Evolutionary conservation across 768 basidiomycete species (phyloP).

Genomic region (Suillus variegatus): DNA sequence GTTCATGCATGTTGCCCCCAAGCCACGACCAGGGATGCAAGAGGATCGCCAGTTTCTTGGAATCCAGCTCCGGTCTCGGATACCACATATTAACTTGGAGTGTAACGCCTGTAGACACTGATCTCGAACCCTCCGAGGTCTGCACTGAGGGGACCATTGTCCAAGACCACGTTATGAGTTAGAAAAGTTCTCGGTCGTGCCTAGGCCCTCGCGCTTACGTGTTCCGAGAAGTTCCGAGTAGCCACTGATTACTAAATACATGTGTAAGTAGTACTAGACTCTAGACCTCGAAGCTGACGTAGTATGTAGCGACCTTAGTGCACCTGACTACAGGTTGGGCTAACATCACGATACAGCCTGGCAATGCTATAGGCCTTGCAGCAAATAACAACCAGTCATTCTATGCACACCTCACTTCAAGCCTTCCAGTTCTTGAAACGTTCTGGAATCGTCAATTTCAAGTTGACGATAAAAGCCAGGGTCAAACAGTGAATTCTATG

Average conservation of each 20-base stretch:
- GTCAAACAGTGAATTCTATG: neutral
- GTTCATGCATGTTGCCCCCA: constrained; percentile 74
- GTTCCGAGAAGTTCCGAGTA: too few species aligned
- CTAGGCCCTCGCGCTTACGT: too few species aligned
- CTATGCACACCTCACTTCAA: neutral
- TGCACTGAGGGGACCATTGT: constrained; percentile 3
- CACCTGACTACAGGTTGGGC: too few species aligned
- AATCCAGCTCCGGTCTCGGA: constrained; percentile 22
- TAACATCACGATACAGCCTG: neutral
- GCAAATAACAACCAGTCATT: neutral
- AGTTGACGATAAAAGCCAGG: neutral
- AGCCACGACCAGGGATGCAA: constrained; percentile 88
- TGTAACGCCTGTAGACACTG: constrained; percentile 40
- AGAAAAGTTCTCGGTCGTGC: neutral
- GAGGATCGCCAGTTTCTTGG: constrained; percentile 61
- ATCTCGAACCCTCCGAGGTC: constrained; percentile 11
- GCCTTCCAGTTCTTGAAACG: neutral
- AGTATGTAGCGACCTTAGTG: too few species aligned
- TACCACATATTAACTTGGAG: constrained; percentile 42
- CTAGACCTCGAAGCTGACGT: too few species aligned
- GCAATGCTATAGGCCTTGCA: neutral
- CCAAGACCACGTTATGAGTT: neutral
- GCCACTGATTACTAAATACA: too few species aligned
- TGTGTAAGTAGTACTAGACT: too few species aligned
- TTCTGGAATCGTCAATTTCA: neutral